These are phyloP conservation scores for Persicaria tinctoria DNA, from an alignment of 148 eudicot genomes.

Conservation along the genomic window DNA sequence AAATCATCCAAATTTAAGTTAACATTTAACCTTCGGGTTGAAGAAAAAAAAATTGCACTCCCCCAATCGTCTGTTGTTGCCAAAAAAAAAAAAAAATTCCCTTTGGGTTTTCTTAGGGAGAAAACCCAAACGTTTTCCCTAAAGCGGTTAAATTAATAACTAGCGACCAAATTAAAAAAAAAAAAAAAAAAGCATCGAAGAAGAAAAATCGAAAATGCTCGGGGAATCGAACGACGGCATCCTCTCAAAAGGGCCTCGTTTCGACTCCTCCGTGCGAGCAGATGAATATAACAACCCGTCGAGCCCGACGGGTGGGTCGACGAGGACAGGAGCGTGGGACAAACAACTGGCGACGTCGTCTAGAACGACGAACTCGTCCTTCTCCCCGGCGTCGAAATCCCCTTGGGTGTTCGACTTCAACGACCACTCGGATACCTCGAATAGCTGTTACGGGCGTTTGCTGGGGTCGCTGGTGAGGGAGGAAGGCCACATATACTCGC, in stretches of 20 bases:
- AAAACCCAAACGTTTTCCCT: background rate
- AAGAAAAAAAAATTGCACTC: background rate
- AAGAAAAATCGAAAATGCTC: background rate
- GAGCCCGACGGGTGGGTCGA: background rate
- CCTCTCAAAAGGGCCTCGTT: background rate
- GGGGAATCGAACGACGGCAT: slow-evolving; percentile 1
- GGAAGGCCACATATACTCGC: slow-evolving; percentile 76
- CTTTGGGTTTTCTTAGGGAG: background rate
- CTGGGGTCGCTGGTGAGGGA: slow-evolving; percentile 78
- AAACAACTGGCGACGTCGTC: background rate
- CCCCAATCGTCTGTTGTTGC: background rate
- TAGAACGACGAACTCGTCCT: background rate
- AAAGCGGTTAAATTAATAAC: background rate
- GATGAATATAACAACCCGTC: background rate
- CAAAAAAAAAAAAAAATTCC: background rate
- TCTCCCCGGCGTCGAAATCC: background rate
- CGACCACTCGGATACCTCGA: background rate
- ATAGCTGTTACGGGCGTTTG: slow-evolving; percentile 30
- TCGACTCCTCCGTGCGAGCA: background rate
- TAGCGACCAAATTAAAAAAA: no score
- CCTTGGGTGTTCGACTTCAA: slow-evolving; percentile 8
- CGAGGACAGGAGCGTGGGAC: background rate
- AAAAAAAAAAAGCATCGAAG: background rate
- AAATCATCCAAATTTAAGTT: background rate
- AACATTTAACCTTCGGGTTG: background rate